Base-by-base conservation (phyloP, 257 asterid species). In the Przewalskia tangutica region DNA sequence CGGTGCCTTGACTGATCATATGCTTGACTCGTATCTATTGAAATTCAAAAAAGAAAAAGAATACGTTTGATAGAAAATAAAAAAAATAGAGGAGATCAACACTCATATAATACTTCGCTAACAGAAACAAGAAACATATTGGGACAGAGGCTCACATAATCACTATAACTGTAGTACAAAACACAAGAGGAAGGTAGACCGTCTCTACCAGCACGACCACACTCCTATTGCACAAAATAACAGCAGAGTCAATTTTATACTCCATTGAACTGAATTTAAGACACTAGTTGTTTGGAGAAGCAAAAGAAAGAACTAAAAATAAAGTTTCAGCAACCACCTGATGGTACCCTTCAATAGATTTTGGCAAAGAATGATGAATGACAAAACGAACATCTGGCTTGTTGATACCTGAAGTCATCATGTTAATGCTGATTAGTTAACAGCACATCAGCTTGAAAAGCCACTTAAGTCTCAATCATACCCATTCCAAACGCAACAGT, bases 141-240 rank as follows among this genome's bases (percentile, higher is more conserved):
- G 88, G 51, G 59, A 54, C 50, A 54, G 63, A 82, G 82, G 86
- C 97, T 90, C 84, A 95, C 99, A 71, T 94, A 95, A 86, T 94
- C 99, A 86, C 95, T 90, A 81, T 95, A 95, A 84, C 91, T 94
- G 94, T 95, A 95, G 87, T 92, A 95, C 85, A 95, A 89, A 66
- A 94, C 89, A 81, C 99, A 95, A 76, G 99, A 91, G 78, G 99
- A 88, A 90, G 92, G 93, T 84, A 81, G 97, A 51, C 99, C 97
- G 87, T 95, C 98, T 87, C 99, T 91, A 88, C 99, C 99, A 86
- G 99, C 99, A 88, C 99, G 99, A 75, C 99, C 99, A 87, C 99
- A 95, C 89, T 95, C 99, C 99, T 95, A 86, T 63, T 85, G 65
- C 88, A 86, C 17, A 71, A 53, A 84, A 65, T 34, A 65, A 50